A percentile compares a stretch with the other conserved stretches of the same genome.
phyloP scores from a whole-genome alignment of 163 green algal genomes.

The Trebouxiophyceae sp. region DNA sequence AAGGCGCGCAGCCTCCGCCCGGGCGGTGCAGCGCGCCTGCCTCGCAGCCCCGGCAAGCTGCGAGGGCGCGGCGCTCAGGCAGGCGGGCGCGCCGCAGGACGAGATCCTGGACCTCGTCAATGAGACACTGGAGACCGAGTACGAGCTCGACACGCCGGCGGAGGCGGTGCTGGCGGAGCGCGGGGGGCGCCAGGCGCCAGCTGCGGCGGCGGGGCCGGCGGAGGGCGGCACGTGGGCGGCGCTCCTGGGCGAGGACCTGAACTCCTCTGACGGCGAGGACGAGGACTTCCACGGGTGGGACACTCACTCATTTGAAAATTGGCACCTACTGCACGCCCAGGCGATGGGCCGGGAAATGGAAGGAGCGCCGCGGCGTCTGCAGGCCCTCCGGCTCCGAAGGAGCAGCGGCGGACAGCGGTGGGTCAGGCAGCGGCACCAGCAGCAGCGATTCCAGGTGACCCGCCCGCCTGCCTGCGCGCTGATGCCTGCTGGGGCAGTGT shows the following conservation, averaged over 20 bases:
- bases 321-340: too few relatives aligned
- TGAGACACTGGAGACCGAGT: slow-evolving; percentile 43
- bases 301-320: background rate
- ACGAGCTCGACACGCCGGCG: slow-evolving; percentile 38
- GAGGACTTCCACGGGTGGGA: background rate
- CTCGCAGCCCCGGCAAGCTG: background rate
- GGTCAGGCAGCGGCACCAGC: too few relatives aligned
- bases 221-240: background rate
- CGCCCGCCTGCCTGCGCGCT: too few relatives aligned
- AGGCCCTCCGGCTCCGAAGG: too few relatives aligned
- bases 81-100: slow-evolving; percentile 10
- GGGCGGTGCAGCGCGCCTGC: too few relatives aligned
- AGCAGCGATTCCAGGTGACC: too few relatives aligned
- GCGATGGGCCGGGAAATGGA: too few relatives aligned
- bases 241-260: background rate
- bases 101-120: slow-evolving; percentile 50
- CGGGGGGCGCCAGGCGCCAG: background rate
- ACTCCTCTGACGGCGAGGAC: background rate
- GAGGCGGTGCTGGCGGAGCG: slow-evolving; percentile 23
- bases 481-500: too few relatives aligned
- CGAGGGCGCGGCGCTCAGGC: background rate
- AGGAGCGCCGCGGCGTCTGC: too few relatives aligned
- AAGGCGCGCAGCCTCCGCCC: slow-evolving; percentile 41
- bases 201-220: too few relatives aligned
- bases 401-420: too few relatives aligned